Conservation (phyloP, 192 early-diverging fungal species). For the Backusella macrospora region DNA sequence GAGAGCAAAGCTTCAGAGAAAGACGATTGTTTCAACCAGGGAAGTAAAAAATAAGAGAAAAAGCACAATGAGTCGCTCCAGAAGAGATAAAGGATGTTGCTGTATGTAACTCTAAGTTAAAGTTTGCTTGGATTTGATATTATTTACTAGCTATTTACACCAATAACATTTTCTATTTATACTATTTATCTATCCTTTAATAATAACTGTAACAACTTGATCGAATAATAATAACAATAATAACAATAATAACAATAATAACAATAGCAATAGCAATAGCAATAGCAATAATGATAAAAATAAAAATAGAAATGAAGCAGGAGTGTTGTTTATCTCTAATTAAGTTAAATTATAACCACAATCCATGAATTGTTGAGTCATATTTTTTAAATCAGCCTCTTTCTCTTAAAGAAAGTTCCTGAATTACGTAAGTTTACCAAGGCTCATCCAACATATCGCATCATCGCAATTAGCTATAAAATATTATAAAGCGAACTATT, state of each 20-base stretch:
- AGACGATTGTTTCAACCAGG: neutral
- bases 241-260: neutral
- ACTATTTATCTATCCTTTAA: neutral
- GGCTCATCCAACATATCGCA: no score
- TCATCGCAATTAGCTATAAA: no score
- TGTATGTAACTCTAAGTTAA: neutral
- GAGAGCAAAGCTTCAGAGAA: neutral
- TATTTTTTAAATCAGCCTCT: no score
- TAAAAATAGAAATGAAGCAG: no score
- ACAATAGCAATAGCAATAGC: no score
- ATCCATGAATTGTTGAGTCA: no score
- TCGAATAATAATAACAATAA: neutral
- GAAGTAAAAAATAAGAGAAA: neutral
- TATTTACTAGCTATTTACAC: neutral
- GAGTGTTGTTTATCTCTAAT: no score
- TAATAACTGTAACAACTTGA: neutral
- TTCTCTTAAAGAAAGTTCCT: no score
- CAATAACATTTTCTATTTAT: neutral
- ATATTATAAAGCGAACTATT: no score
- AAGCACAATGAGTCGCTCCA: neutral
- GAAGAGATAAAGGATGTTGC: conserved; percentile 3
- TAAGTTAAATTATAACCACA: no score
- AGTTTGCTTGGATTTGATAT: neutral
- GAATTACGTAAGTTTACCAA: no score
- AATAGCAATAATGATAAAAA: neutral